A percentile compares a stretch with the other conserved stretches of the same genome.
Conservation (phyloP, 805 yeast species). For the Candida ficus region DNA sequence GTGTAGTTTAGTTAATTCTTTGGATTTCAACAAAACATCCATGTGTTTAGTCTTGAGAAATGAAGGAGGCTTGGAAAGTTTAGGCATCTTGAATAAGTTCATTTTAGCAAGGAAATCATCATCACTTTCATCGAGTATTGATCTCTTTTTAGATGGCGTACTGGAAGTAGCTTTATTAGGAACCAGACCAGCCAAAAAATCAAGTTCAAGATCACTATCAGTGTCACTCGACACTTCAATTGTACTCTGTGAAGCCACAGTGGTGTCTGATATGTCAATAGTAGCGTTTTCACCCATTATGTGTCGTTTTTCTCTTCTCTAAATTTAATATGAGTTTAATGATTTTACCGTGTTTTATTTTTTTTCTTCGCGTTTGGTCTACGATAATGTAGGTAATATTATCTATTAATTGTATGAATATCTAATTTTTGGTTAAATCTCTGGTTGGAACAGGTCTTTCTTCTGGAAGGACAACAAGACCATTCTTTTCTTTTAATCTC, state of each 20-base stretch:
- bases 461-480: constrained; percentile 40
- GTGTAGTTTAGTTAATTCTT: constrained; percentile 4
- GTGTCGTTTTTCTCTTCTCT: no score
- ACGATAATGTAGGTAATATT: no score
- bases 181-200: not conserved
- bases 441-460: constrained; percentile 29
- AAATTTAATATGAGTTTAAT: no score
- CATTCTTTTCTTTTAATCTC: constrained; percentile 52
- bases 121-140: not conserved
- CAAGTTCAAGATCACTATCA: not conserved
- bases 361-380: not conserved
- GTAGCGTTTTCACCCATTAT: no score
- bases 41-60: not conserved
- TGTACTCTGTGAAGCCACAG: no score
- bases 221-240: no score
- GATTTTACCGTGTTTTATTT: not conserved
- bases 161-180: no score
- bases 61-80: constrained; percentile 1
- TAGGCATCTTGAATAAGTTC: not conserved
- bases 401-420: not conserved
- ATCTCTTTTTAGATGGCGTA: not conserved
- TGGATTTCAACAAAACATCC: not conserved
- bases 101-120: not conserved
- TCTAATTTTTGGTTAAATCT: constrained; percentile 3
- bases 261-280: no score